Conservation (phyloP, 2,329 filamentous ascomycete species). For the Ophiostoma novo-ulmi region DNA sequence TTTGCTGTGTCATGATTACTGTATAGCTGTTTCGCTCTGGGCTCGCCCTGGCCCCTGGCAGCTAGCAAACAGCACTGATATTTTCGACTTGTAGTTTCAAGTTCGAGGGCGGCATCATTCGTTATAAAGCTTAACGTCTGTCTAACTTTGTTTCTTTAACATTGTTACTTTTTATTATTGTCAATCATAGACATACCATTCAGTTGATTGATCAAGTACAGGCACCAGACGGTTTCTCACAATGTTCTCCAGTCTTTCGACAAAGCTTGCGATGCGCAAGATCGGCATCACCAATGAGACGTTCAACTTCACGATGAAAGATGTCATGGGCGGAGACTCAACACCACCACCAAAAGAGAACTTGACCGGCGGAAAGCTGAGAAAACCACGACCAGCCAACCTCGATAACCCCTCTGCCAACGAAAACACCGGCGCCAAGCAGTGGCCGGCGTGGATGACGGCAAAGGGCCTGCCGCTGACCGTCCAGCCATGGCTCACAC, state of each 20-base stretch:
- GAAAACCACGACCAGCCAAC: conserved; percentile 26
- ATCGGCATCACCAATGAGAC: conserved; percentile 49
- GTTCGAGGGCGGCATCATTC: not conserved
- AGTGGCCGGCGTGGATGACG: conserved; percentile 46
- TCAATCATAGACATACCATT: not conserved
- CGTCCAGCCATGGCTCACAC: conserved; percentile 50
- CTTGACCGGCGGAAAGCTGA: conserved; percentile 28
- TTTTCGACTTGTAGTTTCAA: not conserved
- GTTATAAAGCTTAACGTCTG: not conserved
- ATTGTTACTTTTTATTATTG: not conserved
- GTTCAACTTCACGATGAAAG: conserved; percentile 40
- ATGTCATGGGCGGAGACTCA: conserved; percentile 31
- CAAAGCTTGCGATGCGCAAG: conserved; percentile 55
- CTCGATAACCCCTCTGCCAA: conserved; percentile 32
- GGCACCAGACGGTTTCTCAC: conserved; percentile 24
- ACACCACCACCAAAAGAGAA: not conserved
- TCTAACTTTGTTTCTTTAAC: not conserved
- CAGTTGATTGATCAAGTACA: not conserved
- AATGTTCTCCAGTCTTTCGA: conserved; percentile 54
- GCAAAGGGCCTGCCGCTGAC: conserved; percentile 47
- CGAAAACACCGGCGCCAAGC: conserved; percentile 28
- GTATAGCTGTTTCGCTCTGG: conserved; percentile 11
- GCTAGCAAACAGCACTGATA: not conserved
- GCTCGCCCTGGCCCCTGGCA: not conserved
- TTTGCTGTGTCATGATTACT: conserved; percentile 31